Percentiles rank a stretch among this genome's conserved stretches.
These are phyloP conservation scores for Cercospora sojina DNA, from an alignment of 2,329 filamentous ascomycete species.

Conservation along the genomic window DNA sequence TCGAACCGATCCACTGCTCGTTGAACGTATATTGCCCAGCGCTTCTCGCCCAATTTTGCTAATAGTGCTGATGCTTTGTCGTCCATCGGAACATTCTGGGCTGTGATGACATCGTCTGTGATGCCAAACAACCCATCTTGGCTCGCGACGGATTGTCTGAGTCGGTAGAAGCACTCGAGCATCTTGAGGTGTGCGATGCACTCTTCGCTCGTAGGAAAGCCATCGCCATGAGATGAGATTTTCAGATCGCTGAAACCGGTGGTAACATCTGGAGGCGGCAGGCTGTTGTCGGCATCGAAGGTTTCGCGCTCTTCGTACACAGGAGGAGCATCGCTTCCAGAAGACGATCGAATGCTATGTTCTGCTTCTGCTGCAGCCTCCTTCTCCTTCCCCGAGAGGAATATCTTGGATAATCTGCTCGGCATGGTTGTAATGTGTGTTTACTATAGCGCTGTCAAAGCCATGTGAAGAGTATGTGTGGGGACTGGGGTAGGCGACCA, in stretches of 20 bases:
- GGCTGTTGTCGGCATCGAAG: slow-evolving; percentile 27
- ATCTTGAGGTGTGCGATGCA: slow-evolving; percentile 74
- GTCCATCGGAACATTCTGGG: slow-evolving; percentile 36
- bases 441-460: neutral
- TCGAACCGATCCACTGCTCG: slow-evolving; percentile 68
- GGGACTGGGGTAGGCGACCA: neutral
- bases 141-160: slow-evolving; percentile 67
- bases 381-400: slow-evolving; percentile 34
- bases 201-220: slow-evolving; percentile 51
- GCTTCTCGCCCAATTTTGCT: slow-evolving; percentile 64
- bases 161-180: slow-evolving; percentile 63
- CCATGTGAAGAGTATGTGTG: neutral
- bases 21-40: slow-evolving; percentile 69
- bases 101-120: slow-evolving; percentile 37
- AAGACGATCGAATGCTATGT: slow-evolving; percentile 17
- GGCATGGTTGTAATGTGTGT: slow-evolving; percentile 26
- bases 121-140: slow-evolving; percentile 67
- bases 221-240: slow-evolving; percentile 34
- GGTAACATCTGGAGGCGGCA: slow-evolving; percentile 32
- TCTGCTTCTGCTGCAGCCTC: slow-evolving; percentile 32
- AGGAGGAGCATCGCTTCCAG: slow-evolving; percentile 23
- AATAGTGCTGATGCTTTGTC: slow-evolving; percentile 38
- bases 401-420: slow-evolving; percentile 32
- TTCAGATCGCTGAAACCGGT: slow-evolving; percentile 34
- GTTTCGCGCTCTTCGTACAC: slow-evolving; percentile 27